phyloP scores from a whole-genome alignment of 352 stramenopile species.

The Phytophthora aleatoria region DNA sequence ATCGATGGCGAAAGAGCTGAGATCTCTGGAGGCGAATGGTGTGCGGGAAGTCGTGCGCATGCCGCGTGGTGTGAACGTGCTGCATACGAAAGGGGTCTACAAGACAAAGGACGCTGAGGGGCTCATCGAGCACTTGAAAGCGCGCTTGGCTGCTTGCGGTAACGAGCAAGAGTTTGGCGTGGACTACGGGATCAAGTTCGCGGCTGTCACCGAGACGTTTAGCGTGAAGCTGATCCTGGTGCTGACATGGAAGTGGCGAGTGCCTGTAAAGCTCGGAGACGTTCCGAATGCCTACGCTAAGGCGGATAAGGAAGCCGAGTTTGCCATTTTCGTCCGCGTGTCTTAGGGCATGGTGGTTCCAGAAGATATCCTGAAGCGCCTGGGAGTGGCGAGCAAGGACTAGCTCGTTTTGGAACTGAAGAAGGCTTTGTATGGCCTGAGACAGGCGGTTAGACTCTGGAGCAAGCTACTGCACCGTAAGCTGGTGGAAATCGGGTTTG shows the following conservation, averaged over 20 bases:
- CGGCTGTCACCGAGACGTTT: neutral
- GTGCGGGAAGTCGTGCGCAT: neutral
- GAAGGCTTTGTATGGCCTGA: too few species aligned
- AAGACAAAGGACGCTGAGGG: neutral
- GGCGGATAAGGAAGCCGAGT: neutral
- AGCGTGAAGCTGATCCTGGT: neutral
- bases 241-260: neutral
- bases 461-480: too few species aligned
- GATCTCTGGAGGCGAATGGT: neutral
- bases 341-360: neutral
- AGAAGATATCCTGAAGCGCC: neutral
- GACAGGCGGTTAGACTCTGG: too few species aligned
- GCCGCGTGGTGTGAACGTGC: neutral
- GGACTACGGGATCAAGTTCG: neutral
- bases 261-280: neutral
- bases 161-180: too few species aligned
- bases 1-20: neutral
- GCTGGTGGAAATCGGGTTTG: conserved; percentile 19
- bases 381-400: too few species aligned
- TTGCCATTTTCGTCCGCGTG: neutral
- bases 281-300: neutral
- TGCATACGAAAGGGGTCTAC: neutral
- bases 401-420: too few species aligned
- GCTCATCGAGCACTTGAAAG: neutral
- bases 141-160: neutral